Conservation (phyloP, 148 eudicot genomes). For the Mesembryanthemum crystallinum region DNA sequence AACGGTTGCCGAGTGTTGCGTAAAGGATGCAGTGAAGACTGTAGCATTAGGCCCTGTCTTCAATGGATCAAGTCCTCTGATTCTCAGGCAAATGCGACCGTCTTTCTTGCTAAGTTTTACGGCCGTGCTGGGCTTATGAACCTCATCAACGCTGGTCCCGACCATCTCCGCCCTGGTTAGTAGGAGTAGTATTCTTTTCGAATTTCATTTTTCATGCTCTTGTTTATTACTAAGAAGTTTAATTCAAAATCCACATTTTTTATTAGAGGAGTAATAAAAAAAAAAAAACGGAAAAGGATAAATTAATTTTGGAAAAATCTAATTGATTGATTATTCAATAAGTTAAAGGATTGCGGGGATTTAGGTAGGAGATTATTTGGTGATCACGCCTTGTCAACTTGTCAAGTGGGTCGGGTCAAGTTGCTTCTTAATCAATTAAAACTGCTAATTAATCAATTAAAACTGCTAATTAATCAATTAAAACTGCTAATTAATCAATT, state of each 20-base stretch:
- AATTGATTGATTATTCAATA: not conserved
- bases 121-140: constrained; percentile 87
- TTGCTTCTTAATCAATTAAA: no score
- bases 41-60: constrained; percentile 70
- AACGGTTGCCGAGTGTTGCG: constrained; percentile 82
- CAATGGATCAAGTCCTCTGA: constrained; percentile 69
- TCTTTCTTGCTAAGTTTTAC: constrained; percentile 85
- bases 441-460: no score
- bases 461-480: no score
- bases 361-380: constrained; percentile 1
- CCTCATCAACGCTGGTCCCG: constrained; percentile 69
- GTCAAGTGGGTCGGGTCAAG: constrained; percentile 18
- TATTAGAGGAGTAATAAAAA: no score
- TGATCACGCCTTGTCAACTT: constrained; percentile 13
- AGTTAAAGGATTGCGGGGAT: constrained; percentile 10
- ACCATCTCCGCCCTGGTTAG: constrained; percentile 73
- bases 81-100: constrained; percentile 81
- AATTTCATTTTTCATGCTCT: no score
- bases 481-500: no score
- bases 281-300: no score
- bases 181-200: no score
- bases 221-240: no score
- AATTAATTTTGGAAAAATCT: not conserved
- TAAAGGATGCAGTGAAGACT: constrained; percentile 68
- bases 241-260: no score